Evolutionary conservation across 2,329 filamentous ascomycete genomes (phyloP).

Genomic region (Pyrenochaeta sp.): DNA sequence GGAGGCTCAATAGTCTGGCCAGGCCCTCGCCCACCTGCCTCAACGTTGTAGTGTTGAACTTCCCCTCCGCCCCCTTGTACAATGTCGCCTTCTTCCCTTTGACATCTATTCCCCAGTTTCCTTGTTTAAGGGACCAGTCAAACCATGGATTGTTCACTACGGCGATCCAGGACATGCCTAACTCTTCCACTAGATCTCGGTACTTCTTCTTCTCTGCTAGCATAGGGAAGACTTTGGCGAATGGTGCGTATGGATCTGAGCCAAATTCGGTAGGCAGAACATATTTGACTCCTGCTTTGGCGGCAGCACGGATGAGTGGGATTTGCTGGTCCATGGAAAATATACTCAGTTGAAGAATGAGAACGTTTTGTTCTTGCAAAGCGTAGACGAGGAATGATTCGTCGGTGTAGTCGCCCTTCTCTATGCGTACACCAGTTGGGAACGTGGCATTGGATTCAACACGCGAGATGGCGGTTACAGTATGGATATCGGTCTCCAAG

Average conservation of each 20-base stretch:
- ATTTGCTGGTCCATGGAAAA: constrained; percentile 2
- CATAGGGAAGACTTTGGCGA: constrained; percentile 3
- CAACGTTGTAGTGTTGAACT: constrained; percentile 12
- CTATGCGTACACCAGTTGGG: constrained; percentile 50
- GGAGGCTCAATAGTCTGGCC: constrained; percentile 7
- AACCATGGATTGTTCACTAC: constrained; percentile 13
- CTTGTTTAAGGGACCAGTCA: constrained; percentile 8
- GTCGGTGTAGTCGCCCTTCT: constrained; percentile 59
- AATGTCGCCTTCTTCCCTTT: constrained; percentile 6
- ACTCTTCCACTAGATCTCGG: constrained; percentile 12
- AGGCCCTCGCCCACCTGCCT: constrained; percentile 8
- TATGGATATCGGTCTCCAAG: constrained; percentile 55
- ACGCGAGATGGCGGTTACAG: constrained; percentile 59
- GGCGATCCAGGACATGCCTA: constrained; percentile 10
- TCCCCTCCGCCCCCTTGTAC: constrained; percentile 1
- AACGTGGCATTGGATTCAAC: constrained; percentile 51
- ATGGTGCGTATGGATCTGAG: constrained; percentile 2
- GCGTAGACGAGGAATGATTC: constrained; percentile 43
- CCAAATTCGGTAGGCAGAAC: constrained; percentile 15
- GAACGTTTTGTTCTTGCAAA: constrained; percentile 39
- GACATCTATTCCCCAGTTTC: constrained; percentile 8
- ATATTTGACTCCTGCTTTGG: constrained; percentile 10
- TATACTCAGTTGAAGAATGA: constrained; percentile 38
- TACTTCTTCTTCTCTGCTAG: constrained; percentile 10
- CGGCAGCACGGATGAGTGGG: constrained; percentile 9